These are phyloP conservation scores for Helianthus tuberosus DNA, from an alignment of 129 eudicot genomes.

Conservation along the genomic window DNA sequence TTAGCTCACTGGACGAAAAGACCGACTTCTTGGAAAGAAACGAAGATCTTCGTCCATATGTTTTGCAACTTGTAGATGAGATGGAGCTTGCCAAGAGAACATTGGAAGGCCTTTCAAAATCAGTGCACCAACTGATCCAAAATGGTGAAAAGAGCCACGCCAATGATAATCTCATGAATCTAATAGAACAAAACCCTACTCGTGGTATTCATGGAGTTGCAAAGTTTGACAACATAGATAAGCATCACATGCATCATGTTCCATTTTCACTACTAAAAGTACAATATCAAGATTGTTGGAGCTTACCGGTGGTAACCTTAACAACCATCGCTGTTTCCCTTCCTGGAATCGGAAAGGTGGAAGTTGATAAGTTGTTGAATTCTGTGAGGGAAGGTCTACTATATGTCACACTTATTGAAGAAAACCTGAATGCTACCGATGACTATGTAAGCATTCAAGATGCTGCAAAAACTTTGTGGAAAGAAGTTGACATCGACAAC, in stretches of 20 bases:
- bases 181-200: conserved; percentile 4
- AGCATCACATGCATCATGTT: neutral
- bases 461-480: too few relatives aligned
- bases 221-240: conserved; percentile 25
- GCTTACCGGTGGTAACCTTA: conserved; percentile 41
- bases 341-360: neutral
- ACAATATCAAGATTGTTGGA: conserved; percentile 42
- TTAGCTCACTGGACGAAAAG: neutral
- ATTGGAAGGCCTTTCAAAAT: conserved; percentile 6
- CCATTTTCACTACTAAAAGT: neutral
- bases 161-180: conserved; percentile 7
- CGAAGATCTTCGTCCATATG: neutral
- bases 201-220: conserved; percentile 24
- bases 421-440: neutral
- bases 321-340: conserved; percentile 46
- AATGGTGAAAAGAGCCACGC: conserved; percentile 25
- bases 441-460: neutral
- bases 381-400: conserved; percentile 40
- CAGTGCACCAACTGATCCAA: conserved; percentile 27
- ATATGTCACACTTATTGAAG: conserved; percentile 20
- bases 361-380: conserved; percentile 3
- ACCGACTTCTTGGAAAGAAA: neutral
- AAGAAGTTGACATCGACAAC: too few relatives aligned
- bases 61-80: conserved; percentile 15
- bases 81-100: conserved; percentile 15